A percentile compares a stretch with the other conserved stretches of the same genome.
Conservation (phyloP, 1,284 basidiomycete species). For the Mycosarcoma mackinlayi region DNA sequence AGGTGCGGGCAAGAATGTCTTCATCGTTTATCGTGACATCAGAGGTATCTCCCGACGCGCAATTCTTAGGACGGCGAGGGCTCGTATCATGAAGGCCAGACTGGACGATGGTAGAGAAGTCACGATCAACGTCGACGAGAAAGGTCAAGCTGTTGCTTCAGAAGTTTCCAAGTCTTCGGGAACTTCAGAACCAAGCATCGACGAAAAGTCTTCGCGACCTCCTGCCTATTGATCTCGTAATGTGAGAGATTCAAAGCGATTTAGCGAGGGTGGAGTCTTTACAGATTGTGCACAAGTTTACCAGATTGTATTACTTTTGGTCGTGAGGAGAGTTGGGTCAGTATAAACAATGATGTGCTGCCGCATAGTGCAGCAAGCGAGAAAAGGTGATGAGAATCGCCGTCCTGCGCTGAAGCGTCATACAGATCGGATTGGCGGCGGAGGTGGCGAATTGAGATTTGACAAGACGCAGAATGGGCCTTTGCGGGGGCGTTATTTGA, state of each 20-base stretch:
- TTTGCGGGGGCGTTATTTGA: not conserved
- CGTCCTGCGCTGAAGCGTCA: not conserved
- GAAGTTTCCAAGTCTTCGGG: slow-evolving; percentile 5
- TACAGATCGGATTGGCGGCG: not conserved
- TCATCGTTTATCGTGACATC: slow-evolving; percentile 65
- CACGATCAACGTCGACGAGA: slow-evolving; percentile 33
- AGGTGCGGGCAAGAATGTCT: slow-evolving; percentile 58
- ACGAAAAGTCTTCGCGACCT: slow-evolving; percentile 25
- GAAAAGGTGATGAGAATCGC: not conserved
- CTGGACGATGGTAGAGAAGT: slow-evolving; percentile 38
- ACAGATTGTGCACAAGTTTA: no score
- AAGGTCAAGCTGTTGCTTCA: slow-evolving; percentile 36
- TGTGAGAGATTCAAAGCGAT: not conserved
- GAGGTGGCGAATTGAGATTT: not conserved
- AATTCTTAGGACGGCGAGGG: slow-evolving; percentile 64
- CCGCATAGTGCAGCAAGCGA: no score
- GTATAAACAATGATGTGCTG: not conserved
- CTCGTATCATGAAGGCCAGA: slow-evolving; percentile 37
- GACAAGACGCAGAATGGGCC: not conserved
- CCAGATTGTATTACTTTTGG: slow-evolving; percentile 4
- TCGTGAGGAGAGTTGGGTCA: not conserved
- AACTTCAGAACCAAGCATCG: not conserved
- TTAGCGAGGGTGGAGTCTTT: no score
- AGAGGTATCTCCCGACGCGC: slow-evolving; percentile 62
- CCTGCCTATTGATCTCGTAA: slow-evolving; percentile 19